Percentiles rank a stretch among this genome's conserved stretches.
These are phyloP conservation scores for Jaltomata sinuosa DNA, from an alignment of 257 asterid genomes.

Conservation along the genomic window DNA sequence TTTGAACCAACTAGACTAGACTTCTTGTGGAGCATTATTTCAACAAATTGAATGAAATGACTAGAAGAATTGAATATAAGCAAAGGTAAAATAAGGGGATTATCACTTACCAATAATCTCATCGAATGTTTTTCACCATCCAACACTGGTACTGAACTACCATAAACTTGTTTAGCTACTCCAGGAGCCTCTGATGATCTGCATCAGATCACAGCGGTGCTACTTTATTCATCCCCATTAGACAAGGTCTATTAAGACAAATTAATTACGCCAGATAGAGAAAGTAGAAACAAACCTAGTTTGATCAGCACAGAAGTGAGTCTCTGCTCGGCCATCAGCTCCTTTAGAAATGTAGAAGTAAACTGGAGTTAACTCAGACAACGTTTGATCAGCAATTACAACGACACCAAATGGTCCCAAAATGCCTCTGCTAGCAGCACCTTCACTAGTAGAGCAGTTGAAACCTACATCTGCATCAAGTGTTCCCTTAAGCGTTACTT, in stretches of 20 bases:
- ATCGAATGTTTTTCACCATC: slow-evolving; percentile 48
- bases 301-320: slow-evolving; percentile 69
- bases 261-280: neutral
- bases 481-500: slow-evolving; percentile 14
- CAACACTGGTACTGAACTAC: slow-evolving; percentile 66
- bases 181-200: slow-evolving; percentile 69
- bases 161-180: slow-evolving; percentile 56
- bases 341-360: slow-evolving; percentile 62
- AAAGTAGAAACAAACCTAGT: slow-evolving; percentile 40
- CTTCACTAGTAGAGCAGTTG: slow-evolving; percentile 60
- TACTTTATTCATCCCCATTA: neutral
- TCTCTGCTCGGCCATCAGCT: slow-evolving; percentile 23
- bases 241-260: neutral
- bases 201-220: neutral
- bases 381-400: slow-evolving; percentile 43
- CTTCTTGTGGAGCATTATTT: neutral
- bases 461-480: slow-evolving; percentile 22
- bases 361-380: slow-evolving; percentile 57
- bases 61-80: neutral
- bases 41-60: neutral
- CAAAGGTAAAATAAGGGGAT: neutral
- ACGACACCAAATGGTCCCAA: slow-evolving; percentile 83
- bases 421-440: slow-evolving; percentile 50
- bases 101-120: slow-evolving; percentile 53
- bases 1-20: neutral